Evolutionary conservation across 2,329 filamentous ascomycete species (phyloP).

Genomic region (Curvularia sp.): DNA sequence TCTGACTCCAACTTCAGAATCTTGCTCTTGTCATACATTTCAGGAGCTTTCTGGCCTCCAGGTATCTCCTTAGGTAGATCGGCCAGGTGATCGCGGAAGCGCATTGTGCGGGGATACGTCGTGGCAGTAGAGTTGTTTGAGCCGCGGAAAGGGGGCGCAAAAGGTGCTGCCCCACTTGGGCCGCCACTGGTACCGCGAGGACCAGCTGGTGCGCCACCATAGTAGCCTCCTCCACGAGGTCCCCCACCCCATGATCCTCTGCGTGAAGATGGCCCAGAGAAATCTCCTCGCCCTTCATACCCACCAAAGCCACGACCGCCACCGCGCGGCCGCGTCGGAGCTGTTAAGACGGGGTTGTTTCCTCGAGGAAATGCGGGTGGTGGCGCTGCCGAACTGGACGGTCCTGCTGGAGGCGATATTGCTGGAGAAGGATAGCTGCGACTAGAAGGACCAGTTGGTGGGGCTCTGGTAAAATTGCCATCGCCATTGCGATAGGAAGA

Average conservation of each 20-base stretch:
- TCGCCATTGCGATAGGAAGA: constrained; percentile 50
- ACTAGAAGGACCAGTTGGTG: constrained; percentile 51
- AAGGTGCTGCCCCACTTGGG: constrained; percentile 37
- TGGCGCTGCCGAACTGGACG: constrained; percentile 39
- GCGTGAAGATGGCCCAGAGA: constrained; percentile 42
- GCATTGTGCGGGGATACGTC: constrained; percentile 57
- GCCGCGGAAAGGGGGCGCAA: constrained; percentile 52
- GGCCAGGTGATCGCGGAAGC: constrained; percentile 54
- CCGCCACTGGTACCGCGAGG: constrained; percentile 42
- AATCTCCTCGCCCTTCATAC: constrained; percentile 49
- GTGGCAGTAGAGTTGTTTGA: constrained; percentile 54
- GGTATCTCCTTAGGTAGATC: constrained; percentile 55
- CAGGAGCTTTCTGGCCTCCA: constrained; percentile 55
- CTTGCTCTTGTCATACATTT: constrained; percentile 54
- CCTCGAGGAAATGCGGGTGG: constrained; percentile 47
- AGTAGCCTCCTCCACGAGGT: constrained; percentile 42
- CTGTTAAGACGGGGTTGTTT: constrained; percentile 49
- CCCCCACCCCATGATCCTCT: constrained; percentile 48
- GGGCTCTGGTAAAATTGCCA: constrained; percentile 44
- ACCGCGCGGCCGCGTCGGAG: constrained; percentile 51
- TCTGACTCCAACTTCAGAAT: constrained; percentile 58
- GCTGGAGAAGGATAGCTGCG: constrained; percentile 48
- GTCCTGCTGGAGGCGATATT: constrained; percentile 52
- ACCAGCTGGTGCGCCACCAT: constrained; percentile 44
- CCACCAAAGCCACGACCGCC: constrained; percentile 51